Percentiles rank a stretch among this genome's conserved stretches.
These are phyloP conservation scores for Nicotiana benthamiana DNA, from an alignment of 257 asterid genomes.

Conservation along the genomic window DNA sequence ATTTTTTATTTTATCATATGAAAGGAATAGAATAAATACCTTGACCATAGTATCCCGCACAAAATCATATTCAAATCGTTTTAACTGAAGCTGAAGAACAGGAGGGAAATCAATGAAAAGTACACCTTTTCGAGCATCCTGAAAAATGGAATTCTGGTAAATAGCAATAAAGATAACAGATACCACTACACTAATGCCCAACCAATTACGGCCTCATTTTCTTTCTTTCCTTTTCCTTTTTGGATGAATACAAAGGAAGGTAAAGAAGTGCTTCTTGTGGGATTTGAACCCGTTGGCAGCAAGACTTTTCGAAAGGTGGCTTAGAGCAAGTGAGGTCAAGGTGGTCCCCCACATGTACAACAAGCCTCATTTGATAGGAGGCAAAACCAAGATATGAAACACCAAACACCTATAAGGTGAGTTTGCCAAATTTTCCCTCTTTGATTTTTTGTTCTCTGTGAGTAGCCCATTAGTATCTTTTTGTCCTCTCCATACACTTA, in stretches of 20 bases:
- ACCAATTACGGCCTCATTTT: neutral
- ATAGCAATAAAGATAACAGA: neutral
- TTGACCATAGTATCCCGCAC: slow-evolving; percentile 75
- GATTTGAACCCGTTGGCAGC: neutral
- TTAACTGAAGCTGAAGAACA: slow-evolving; percentile 77
- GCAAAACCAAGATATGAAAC: neutral
- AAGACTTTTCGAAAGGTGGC: neutral
- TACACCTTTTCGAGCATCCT: slow-evolving; percentile 88
- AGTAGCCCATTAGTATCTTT: slow-evolving; percentile 4
- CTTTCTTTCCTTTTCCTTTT: neutral
- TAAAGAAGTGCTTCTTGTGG: neutral
- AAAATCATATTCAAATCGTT: slow-evolving; percentile 76
- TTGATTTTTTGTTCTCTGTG: neutral
- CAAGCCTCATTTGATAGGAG: neutral
- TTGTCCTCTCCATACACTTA: neutral
- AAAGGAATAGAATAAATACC: slow-evolving; percentile 26
- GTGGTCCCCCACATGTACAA: neutral
- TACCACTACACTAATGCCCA: neutral
- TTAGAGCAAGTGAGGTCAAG: neutral
- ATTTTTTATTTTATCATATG: neutral
- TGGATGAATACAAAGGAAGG: neutral
- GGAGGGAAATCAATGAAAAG: slow-evolving; percentile 77
- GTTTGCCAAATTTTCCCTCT: neutral
- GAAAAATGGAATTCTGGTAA: slow-evolving; percentile 11
- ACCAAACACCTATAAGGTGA: neutral